phyloP scores from a whole-genome alignment of 2,329 filamentous ascomycete genomes.

The Ophiostoma perfectum region DNA sequence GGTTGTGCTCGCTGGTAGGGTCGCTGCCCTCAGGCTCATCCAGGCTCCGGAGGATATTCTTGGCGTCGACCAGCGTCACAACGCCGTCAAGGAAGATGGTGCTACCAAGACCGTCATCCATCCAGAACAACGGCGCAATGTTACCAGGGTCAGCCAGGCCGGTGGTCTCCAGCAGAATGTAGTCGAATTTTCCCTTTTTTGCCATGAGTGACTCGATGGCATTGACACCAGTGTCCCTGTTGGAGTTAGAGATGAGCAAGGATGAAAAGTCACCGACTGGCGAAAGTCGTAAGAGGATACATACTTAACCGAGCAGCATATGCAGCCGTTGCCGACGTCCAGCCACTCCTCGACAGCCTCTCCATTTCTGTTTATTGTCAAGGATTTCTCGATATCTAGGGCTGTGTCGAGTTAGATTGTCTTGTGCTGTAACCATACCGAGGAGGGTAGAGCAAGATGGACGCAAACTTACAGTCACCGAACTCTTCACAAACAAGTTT shows the following conservation, averaged over 20 bases:
- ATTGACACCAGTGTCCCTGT: slow-evolving; percentile 81
- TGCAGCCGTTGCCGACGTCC: slow-evolving; percentile 91
- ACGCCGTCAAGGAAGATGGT: slow-evolving; percentile 96
- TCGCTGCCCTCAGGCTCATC: slow-evolving; percentile 62
- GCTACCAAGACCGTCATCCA: slow-evolving; percentile 90
- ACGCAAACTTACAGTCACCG: slow-evolving; percentile 41
- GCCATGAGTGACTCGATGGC: slow-evolving; percentile 96
- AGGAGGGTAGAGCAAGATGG: no score
- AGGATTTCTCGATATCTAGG: slow-evolving; percentile 88
- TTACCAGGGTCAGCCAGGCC: slow-evolving; percentile 94
- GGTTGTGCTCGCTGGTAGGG: slow-evolving; percentile 45
- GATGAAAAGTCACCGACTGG: no score
- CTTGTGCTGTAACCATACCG: no score
- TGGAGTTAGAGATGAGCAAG: background rate
- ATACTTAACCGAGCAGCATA: slow-evolving; percentile 95
- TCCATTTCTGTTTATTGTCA: slow-evolving; percentile 81
- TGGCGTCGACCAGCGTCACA: slow-evolving; percentile 90
- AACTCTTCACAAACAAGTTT: slow-evolving; percentile 55
- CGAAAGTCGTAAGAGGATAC: slow-evolving; percentile 13
- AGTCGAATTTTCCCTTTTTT: slow-evolving; percentile 88
- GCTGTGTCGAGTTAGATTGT: slow-evolving; percentile 45
- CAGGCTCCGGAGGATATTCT: slow-evolving; percentile 78
- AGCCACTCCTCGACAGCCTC: slow-evolving; percentile 90
- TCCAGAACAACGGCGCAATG: slow-evolving; percentile 93
- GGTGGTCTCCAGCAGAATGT: slow-evolving; percentile 94